These are phyloP conservation scores for Globisporangium recalcitrans DNA, from an alignment of 352 stramenopile species.

Conservation along the genomic window DNA sequence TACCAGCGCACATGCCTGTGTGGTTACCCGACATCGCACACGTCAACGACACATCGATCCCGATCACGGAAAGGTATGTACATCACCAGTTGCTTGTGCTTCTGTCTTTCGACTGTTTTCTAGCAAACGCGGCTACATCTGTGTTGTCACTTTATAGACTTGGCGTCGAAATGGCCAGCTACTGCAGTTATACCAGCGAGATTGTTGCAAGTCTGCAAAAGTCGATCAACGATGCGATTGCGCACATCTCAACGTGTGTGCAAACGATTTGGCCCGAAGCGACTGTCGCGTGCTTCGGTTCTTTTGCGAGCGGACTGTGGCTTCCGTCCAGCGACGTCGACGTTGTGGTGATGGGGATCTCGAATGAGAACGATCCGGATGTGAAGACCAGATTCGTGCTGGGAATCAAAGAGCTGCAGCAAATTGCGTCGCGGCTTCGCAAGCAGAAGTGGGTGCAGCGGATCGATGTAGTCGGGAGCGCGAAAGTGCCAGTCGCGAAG, in stretches of 20 bases:
- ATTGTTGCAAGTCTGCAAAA: constrained; percentile 47
- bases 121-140: background rate
- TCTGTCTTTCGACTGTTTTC: background rate
- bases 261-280: constrained; percentile 73
- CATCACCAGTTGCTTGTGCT: background rate
- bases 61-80: constrained; percentile 30
- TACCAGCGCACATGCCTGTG: constrained; percentile 17
- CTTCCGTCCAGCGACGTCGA: constrained; percentile 86
- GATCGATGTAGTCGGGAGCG: constrained; percentile 75
- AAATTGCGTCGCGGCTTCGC: constrained; percentile 41
- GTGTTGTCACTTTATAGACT: constrained; percentile 19
- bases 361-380: constrained; percentile 29
- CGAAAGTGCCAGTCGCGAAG: constrained; percentile 86
- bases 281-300: constrained; percentile 72
- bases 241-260: constrained; percentile 57
- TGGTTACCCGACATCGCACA: constrained; percentile 27
- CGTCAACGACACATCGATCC: constrained; percentile 30
- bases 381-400: constrained; percentile 45
- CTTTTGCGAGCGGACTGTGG: constrained; percentile 84
- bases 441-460: constrained; percentile 69
- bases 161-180: constrained; percentile 57
- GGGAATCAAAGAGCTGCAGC: constrained; percentile 50
- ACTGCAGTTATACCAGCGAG: constrained; percentile 56
- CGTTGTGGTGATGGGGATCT: constrained; percentile 77
- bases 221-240: constrained; percentile 70